Conservation (phyloP, 441 rosid species). For the Populus tomentosa region DNA sequence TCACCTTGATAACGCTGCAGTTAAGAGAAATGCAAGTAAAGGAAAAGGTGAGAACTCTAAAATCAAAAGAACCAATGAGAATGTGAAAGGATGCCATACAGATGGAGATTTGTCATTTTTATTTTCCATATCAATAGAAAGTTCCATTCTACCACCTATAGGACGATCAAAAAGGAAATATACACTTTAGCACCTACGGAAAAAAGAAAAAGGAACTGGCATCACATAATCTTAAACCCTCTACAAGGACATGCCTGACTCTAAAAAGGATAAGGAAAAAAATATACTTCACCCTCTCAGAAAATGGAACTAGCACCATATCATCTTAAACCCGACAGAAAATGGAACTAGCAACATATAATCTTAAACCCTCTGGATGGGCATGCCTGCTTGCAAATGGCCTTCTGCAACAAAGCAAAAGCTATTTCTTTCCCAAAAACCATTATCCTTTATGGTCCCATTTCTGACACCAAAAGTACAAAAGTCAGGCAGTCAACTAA, state of each 20-base stretch:
- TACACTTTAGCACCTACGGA: neutral
- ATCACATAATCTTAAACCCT: neutral
- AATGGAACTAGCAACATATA: too few relatives aligned
- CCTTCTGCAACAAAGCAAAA: neutral
- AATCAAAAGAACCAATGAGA: neutral
- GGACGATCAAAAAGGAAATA: neutral
- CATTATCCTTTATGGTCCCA: neutral
- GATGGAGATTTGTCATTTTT: neutral
- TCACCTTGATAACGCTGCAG: slow-evolving; percentile 84
- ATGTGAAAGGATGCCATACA: neutral
- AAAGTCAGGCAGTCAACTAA: neutral
- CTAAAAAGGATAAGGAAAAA: neutral
- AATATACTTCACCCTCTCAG: neutral
- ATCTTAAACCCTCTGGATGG: neutral
- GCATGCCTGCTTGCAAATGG: neutral
- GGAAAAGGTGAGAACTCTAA: neutral
- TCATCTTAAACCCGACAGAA: too few relatives aligned
- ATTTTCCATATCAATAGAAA: neutral
- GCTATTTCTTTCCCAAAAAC: neutral
- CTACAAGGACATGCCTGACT: neutral
- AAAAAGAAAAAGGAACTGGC: neutral
- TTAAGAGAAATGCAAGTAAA: slow-evolving; percentile 4
- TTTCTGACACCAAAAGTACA: neutral
- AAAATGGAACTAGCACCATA: too few relatives aligned
- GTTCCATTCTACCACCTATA: neutral